Percentiles rank a stretch among this genome's conserved stretches.
These are phyloP conservation scores for Dissoconium aciculare DNA, from an alignment of 2,329 filamentous ascomycete genomes.

Conservation along the genomic window DNA sequence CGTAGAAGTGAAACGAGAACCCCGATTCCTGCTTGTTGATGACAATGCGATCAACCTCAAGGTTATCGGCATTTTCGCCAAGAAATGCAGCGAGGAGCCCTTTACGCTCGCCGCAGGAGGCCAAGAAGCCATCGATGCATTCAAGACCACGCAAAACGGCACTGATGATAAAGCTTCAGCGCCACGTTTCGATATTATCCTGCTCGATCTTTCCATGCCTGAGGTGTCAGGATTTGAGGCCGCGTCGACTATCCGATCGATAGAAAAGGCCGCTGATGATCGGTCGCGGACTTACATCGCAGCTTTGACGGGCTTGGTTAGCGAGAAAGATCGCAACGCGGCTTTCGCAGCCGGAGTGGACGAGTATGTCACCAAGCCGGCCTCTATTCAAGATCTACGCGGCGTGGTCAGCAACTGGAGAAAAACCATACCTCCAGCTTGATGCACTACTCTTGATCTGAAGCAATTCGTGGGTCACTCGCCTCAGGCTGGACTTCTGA, in stretches of 20 bases:
- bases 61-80: slow-evolving; percentile 8
- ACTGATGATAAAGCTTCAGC: too few relatives aligned
- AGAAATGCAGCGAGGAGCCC: slow-evolving; percentile 21
- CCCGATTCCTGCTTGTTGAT: slow-evolving; percentile 12
- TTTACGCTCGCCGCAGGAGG: slow-evolving; percentile 29
- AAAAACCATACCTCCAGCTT: too few relatives aligned
- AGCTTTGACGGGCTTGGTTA: slow-evolving; percentile 18
- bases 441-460: too few relatives aligned
- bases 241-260: slow-evolving; percentile 10
- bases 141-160: slow-evolving; percentile 13
- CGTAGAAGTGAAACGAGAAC: background rate
- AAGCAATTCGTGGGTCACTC: too few relatives aligned
- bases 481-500: too few relatives aligned
- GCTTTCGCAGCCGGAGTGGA: slow-evolving; percentile 16
- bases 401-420: slow-evolving; percentile 14
- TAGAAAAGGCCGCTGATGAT: slow-evolving; percentile 2
- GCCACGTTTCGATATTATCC: slow-evolving; percentile 25
- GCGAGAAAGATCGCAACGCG: slow-evolving; percentile 9
- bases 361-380: slow-evolving; percentile 17
- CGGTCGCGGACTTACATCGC: slow-evolving; percentile 9
- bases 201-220: slow-evolving; percentile 28
- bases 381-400: slow-evolving; percentile 9
- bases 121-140: slow-evolving; percentile 31
- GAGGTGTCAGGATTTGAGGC: slow-evolving; percentile 16
- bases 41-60: slow-evolving; percentile 14